These are phyloP conservation scores for Boehmeria nivea DNA, from an alignment of 306 rosid genomes.

Conservation along the genomic window DNA sequence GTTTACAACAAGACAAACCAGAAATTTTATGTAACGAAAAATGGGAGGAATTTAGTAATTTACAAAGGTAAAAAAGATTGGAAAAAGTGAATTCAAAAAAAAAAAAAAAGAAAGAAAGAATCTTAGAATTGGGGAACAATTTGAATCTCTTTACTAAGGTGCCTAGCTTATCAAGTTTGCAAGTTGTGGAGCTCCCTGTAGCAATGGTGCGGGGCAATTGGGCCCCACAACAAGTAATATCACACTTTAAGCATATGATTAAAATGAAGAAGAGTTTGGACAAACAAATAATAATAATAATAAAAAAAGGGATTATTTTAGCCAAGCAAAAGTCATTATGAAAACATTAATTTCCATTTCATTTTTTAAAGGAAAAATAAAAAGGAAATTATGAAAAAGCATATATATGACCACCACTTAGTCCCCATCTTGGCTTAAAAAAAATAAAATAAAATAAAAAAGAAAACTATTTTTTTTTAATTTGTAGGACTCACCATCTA, in stretches of 20 bases:
- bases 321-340: no score
- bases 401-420: no score
- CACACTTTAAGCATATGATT: constrained; percentile 9
- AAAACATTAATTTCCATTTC: no score
- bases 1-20: no score
- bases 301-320: no score
- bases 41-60: constrained; percentile 1
- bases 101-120: no score
- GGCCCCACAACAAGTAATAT: constrained; percentile 1
- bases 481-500: constrained; percentile 1
- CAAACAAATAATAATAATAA: no score
- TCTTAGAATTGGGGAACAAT: constrained; percentile 14
- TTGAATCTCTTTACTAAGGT: constrained; percentile 9
- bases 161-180: constrained; percentile 16
- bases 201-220: constrained; percentile 19
- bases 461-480: background rate
- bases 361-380: no score
- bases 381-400: no score
- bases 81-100: no score
- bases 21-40: background rate
- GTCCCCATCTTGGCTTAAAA: background rate
- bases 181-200: constrained; percentile 15
- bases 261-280: no score
- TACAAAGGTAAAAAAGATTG: no score
- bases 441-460: background rate